Percentiles rank a stretch among this genome's conserved stretches.
Conservation (phyloP, 441 rosid species). For the Populus hybrid region DNA sequence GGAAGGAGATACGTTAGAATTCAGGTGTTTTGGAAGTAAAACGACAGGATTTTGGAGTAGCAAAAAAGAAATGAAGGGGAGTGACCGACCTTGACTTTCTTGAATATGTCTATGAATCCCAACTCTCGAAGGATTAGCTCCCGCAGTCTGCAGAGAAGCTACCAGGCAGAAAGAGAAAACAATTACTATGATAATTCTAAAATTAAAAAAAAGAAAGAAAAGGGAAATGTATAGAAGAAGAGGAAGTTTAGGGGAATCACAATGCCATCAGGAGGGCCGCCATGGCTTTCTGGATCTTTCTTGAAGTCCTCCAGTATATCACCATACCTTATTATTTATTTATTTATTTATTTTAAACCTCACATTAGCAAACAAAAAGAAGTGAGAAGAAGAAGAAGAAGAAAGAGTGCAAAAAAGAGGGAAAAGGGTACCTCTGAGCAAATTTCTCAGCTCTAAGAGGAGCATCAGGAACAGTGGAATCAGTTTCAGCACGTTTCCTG, state of each 20-base stretch:
- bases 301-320: constrained; percentile 79
- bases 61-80: neutral
- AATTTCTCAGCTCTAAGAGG: constrained; percentile 62
- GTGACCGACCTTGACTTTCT: constrained; percentile 80
- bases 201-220: neutral
- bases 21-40: neutral
- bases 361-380: neutral
- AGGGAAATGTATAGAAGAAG: neutral
- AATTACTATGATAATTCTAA: constrained; percentile 9
- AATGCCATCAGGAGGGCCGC: constrained; percentile 86
- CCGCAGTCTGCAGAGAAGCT: constrained; percentile 87
- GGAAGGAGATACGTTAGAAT: neutral
- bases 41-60: neutral
- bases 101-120: constrained; percentile 92
- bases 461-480: constrained; percentile 70
- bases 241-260: constrained; percentile 37
- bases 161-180: constrained; percentile 10
- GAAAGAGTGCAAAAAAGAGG: neutral
- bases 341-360: constrained; percentile 18
- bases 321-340: constrained; percentile 51
- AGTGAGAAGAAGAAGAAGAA: neutral
- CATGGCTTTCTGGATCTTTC: too few relatives aligned
- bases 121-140: constrained; percentile 86
- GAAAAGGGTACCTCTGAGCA: constrained; percentile 53
- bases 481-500: constrained; percentile 85